Evolutionary conservation across 108 stramenopile genomes (phyloP), one percentile per base, ranked within the genome.

Genomic region (Fistulifera pelliculosa): DNA sequence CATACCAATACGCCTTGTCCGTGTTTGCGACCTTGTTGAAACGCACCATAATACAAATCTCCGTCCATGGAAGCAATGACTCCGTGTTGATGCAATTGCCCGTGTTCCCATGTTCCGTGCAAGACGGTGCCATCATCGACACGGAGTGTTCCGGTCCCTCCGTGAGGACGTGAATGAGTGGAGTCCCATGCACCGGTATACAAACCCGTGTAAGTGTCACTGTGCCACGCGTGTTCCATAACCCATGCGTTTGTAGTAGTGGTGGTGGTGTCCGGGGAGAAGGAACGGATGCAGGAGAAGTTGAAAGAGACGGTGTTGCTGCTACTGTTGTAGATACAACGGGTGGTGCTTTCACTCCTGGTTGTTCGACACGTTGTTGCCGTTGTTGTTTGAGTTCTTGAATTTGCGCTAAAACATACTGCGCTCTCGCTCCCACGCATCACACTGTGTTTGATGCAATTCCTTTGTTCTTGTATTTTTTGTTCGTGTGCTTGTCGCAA

Each of bases 11-110:
- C 54, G 14, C 69, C 68, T 17, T 58, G 45, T 5, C 76, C 76
- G 43, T 77, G 68, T 18, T 61, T 47, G 25, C 41, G 43, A 21
- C 65, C 71, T 15, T 66, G 41, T 4, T 41, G 10, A 53, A 56
- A 77, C 1, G 52, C 35, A 1, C 76, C 76, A 6, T 47, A 52
- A 42, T 64, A 77, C 3, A 73, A 22, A 59, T 69, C 76, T 23
- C 76, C 76, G 10, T 69, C 68, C 48, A 66, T 41, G 11, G 65
- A 56, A 17, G 70, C 47, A 27, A 61, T 69, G 39, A 73, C 93
- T 38, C 76, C 76, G 25, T 62, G 45, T 48, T 68, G 68, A 50
- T 66, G 59, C 28, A 59, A 38, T n/a, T 44, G 16, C 21, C 76
- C 76, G 19, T 54, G 16, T 17, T 58, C 24, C 71, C 71, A 77